Percentiles rank a stretch among this genome's conserved stretches.
phyloP scores from a whole-genome alignment of 1,284 basidiomycete species.

The Wallemia hederae region DNA sequence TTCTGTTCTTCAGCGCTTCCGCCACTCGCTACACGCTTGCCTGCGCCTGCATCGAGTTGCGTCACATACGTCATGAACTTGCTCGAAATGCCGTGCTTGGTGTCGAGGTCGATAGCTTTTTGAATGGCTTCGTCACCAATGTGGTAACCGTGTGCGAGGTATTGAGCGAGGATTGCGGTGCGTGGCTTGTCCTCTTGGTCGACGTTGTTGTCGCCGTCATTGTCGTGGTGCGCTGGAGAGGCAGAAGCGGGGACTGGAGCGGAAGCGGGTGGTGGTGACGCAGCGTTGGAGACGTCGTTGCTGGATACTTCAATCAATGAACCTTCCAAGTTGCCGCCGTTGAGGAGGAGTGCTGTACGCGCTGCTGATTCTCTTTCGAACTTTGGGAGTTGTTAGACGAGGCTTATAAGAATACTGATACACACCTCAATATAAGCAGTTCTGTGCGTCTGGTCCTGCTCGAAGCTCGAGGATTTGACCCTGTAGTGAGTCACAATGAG shows the following conservation, averaged over 20 bases:
- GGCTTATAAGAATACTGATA: not conserved
- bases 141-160: conserved; percentile 11
- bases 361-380: not conserved
- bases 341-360: conserved; percentile 10
- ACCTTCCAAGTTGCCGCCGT: conserved; percentile 9
- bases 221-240: too few species aligned
- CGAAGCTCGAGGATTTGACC: not conserved
- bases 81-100: conserved; percentile 53
- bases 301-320: conserved; percentile 3
- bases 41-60: not conserved
- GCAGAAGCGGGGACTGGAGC: too few species aligned
- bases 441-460: not conserved
- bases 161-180: conserved; percentile 11
- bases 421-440: conserved; percentile 3
- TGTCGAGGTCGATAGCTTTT: conserved; percentile 11
- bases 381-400: not conserved
- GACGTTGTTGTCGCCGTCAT: conserved; percentile 1
- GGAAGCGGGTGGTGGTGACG: not conserved
- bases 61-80: conserved; percentile 29
- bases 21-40: not conserved
- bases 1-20: not conserved
- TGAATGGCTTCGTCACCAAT: conserved; percentile 11
- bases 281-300: conserved; percentile 2
- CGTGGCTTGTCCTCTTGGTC: conserved; percentile 12
- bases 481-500: conserved; percentile 8